Conservation (phyloP, 768 basidiomycete genomes). For the Kwoniella mangroviensis region DNA sequence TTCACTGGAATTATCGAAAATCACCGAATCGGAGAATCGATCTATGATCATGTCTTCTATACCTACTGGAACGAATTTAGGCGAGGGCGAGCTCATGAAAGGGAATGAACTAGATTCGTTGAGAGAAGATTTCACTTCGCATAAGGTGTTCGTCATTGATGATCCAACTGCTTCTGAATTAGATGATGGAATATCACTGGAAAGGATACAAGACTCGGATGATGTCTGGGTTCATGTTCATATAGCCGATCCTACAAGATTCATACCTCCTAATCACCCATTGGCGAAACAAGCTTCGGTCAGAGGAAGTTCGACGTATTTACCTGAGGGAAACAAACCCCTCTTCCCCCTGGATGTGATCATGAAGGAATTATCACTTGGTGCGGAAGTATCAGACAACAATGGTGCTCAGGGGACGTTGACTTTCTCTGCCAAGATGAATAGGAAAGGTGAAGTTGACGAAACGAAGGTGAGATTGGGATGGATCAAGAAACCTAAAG, state of each 20-base stretch:
- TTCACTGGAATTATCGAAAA: slow-evolving; percentile 62
- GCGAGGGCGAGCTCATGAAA: slow-evolving; percentile 22
- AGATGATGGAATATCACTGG: slow-evolving; percentile 90
- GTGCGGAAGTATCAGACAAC: slow-evolving; percentile 49
- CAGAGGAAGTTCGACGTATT: slow-evolving; percentile 67
- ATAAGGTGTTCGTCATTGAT: slow-evolving; percentile 82
- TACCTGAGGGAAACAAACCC: slow-evolving; percentile 67
- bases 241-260: slow-evolving; percentile 85
- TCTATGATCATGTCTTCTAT: slow-evolving; percentile 19
- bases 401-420: slow-evolving; percentile 65
- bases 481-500: slow-evolving; percentile 70
- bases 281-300: slow-evolving; percentile 67
- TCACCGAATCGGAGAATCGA: slow-evolving; percentile 27
- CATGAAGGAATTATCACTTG: slow-evolving; percentile 62
- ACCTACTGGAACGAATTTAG: neutral
- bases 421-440: slow-evolving; percentile 78
- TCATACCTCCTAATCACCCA: slow-evolving; percentile 72
- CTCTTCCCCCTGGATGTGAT: slow-evolving; percentile 69
- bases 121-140: slow-evolving; percentile 42
- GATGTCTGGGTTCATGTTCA: slow-evolving; percentile 85
- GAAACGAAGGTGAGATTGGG: slow-evolving; percentile 75
- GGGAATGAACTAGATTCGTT: slow-evolving; percentile 46
- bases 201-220: slow-evolving; percentile 65
- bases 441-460: slow-evolving; percentile 65
- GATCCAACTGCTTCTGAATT: slow-evolving; percentile 78